Percentiles rank a stretch among this genome's conserved stretches.
Evolutionary conservation across 1,284 basidiomycete species (phyloP).

Genomic region (Cryptococcus amylolentus): DNA sequence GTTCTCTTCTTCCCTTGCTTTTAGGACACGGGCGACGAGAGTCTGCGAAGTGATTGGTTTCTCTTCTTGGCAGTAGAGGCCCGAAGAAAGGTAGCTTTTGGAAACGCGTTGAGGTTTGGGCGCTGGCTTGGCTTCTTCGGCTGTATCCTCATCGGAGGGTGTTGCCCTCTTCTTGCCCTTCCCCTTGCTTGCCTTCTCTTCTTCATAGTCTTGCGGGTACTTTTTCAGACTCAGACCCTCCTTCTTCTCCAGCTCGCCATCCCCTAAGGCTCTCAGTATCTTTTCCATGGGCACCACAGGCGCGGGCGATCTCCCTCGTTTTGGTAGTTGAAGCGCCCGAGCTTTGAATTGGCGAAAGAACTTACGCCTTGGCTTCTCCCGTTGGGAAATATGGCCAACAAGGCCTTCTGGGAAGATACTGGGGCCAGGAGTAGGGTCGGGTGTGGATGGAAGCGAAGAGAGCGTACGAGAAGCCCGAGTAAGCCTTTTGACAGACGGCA

Average conservation of each 20-base stretch:
- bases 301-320: not conserved
- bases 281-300: not conserved
- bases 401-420: too few relatives aligned
- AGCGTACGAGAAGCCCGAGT: too few relatives aligned
- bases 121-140: too few relatives aligned
- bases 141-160: not conserved
- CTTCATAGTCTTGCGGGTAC: not conserved
- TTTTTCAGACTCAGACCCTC: not conserved
- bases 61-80: constrained; percentile 42
- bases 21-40: constrained; percentile 31
- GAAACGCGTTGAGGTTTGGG: constrained; percentile 6
- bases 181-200: not conserved
- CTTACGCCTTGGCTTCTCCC: too few relatives aligned
- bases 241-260: not conserved
- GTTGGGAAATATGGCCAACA: too few relatives aligned
- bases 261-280: not conserved
- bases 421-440: too few relatives aligned
- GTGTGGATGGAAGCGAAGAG: too few relatives aligned
- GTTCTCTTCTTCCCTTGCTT: constrained; percentile 2
- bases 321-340: too few relatives aligned
- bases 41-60: constrained; percentile 23
- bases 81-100: constrained; percentile 39
- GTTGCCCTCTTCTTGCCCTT: not conserved
- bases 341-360: too few relatives aligned
- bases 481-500: too few relatives aligned